These are phyloP conservation scores for Fusarium bactridioides DNA, from an alignment of 2,329 filamentous ascomycete species.

Conservation along the genomic window DNA sequence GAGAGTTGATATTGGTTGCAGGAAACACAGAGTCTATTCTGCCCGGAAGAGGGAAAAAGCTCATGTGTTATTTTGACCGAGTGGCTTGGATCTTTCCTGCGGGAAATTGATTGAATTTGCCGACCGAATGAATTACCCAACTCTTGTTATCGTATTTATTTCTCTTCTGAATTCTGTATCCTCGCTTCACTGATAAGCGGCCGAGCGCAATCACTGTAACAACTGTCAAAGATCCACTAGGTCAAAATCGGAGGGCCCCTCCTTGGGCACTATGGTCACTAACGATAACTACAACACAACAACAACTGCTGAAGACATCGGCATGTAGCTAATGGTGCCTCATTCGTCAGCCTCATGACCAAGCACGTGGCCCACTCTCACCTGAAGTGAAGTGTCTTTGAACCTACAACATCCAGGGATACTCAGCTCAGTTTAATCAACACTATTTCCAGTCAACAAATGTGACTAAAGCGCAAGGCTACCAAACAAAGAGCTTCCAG, in stretches of 20 bases:
- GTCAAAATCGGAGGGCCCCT: no score
- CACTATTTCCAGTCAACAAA: not conserved
- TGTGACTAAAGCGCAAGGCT: not conserved
- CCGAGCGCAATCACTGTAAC: not conserved
- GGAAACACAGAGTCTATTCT: no score
- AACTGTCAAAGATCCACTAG: not conserved
- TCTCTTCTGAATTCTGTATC: no score
- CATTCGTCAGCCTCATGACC: conserved; percentile 18
- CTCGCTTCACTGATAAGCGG: not conserved
- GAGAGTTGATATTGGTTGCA: no score
- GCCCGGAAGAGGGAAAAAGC: no score
- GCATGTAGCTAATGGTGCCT: conserved; percentile 7
- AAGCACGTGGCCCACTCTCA: conserved; percentile 30
- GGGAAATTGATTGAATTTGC: no score
- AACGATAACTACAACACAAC: no score
- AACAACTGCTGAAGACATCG: not conserved
- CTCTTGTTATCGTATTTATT: not conserved
- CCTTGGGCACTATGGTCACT: no score
- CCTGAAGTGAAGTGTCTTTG: conserved; percentile 3
- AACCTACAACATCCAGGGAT: conserved; percentile 27
- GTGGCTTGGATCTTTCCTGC: no score
- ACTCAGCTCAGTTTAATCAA: not conserved
- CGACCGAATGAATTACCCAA: no score
- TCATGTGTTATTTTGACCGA: no score
- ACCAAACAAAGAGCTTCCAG: not conserved